A percentile compares a stretch with the other conserved stretches of the same genome.
Evolutionary conservation across 257 asterid species (phyloP).

Genomic region (Solanum phureja): DNA sequence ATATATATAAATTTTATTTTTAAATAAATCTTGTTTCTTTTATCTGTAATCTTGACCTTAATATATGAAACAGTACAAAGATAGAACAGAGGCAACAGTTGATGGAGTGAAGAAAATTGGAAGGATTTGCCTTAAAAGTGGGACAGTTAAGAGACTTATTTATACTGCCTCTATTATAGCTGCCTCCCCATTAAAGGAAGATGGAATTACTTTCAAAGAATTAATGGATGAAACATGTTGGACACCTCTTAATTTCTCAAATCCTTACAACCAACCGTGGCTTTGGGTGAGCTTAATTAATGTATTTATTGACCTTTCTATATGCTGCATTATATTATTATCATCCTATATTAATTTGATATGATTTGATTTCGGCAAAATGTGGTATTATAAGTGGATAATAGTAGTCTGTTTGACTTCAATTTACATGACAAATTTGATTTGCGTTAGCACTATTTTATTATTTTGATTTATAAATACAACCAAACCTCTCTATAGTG

Average conservation of each 20-base stretch:
- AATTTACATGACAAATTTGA: no score
- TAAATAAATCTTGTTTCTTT: no score
- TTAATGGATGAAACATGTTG: constrained; percentile 50
- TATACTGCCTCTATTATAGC: constrained; percentile 43
- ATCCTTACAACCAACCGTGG: background rate
- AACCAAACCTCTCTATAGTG: no score
- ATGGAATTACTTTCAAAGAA: constrained; percentile 30
- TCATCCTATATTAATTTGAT: no score
- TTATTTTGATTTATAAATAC: no score
- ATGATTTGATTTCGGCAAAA: no score
- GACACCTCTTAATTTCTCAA: constrained; percentile 39
- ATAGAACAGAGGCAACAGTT: constrained; percentile 41
- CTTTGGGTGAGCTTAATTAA: background rate
- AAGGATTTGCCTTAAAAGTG: constrained; percentile 20
- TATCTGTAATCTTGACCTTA: background rate
- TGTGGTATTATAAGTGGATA: no score
- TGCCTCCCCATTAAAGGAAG: constrained; percentile 31
- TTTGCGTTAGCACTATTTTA: no score
- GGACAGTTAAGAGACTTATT: constrained; percentile 28
- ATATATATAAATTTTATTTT: no score
- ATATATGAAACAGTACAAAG: constrained; percentile 26
- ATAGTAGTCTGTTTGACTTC: no score
- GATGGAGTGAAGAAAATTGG: constrained; percentile 24
- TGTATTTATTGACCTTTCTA: no score
- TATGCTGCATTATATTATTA: no score